A percentile compares a stretch with the other conserved stretches of the same genome.
Evolutionary conservation across 768 basidiomycete genomes (phyloP).

Genomic region (Neoboletus subvelutipes): DNA sequence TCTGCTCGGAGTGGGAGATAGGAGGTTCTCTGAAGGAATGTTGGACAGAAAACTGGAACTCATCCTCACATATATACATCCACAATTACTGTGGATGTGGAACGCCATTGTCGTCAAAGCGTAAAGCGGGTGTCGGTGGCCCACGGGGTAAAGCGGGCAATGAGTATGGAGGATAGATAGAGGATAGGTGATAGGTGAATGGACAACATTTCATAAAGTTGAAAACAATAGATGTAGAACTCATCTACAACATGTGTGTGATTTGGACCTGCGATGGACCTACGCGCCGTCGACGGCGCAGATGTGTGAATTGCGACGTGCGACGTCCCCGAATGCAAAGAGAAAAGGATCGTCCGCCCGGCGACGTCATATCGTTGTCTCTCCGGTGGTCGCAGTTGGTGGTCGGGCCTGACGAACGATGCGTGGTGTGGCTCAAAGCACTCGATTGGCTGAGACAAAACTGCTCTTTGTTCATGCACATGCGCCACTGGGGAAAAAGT

Average conservation of each 20-base stretch:
- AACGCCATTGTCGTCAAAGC: constrained; percentile 17
- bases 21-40: background rate
- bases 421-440: constrained; percentile 2
- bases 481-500: background rate
- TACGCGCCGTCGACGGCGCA: background rate
- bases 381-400: background rate
- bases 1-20: background rate
- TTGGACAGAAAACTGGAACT: background rate
- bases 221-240: constrained; percentile 13
- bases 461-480: background rate
- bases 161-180: background rate
- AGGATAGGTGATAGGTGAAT: too few species aligned
- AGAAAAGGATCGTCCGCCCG: background rate
- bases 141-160: constrained; percentile 1
- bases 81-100: background rate
- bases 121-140: background rate
- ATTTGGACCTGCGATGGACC: background rate
- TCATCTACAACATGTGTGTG: background rate
- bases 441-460: background rate
- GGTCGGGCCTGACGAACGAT: background rate
- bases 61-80: constrained; percentile 10
- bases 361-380: background rate
- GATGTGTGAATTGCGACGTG: background rate
- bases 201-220: background rate
- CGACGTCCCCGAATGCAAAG: background rate